Conservation (phyloP, 208 protist genomes). For the Crithidia thermophila region DNA sequence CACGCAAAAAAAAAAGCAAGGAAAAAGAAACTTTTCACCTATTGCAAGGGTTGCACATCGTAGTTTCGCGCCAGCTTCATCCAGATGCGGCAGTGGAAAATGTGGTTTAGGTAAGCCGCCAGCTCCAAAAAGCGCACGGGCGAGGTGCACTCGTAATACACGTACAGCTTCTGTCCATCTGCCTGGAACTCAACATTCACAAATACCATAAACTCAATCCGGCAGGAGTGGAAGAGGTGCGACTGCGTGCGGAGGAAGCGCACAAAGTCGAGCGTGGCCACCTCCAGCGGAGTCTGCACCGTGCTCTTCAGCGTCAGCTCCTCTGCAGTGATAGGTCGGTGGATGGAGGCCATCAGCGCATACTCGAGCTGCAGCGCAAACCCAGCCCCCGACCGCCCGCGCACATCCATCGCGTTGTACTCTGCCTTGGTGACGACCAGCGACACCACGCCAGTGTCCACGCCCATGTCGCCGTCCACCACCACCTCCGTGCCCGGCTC, state of each 20-base stretch:
- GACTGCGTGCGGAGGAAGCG: conserved; percentile 22
- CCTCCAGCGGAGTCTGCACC: conserved; percentile 32
- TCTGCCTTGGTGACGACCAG: conserved; percentile 34
- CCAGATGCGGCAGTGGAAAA: conserved; percentile 85
- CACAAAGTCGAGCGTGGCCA: conserved; percentile 41
- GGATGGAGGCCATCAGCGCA: conserved; percentile 33
- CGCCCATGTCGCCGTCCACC: conserved; percentile 77
- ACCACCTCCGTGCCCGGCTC: conserved; percentile 52
- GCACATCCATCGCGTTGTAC: conserved; percentile 34
- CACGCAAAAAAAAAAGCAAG: too few relatives aligned
- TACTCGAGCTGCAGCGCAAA: conserved; percentile 31
- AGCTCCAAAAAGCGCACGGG: conserved; percentile 73
- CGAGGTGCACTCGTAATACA: conserved; percentile 55
- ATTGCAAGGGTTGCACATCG: too few relatives aligned
- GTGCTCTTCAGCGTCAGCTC: conserved; percentile 21
- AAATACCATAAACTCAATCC: conserved; percentile 68
- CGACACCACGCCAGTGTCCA: conserved; percentile 62
- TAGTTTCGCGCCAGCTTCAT: conserved; percentile 64
- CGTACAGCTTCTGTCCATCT: conserved; percentile 77
- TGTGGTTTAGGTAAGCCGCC: conserved; percentile 66
- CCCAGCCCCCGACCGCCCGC: conserved; percentile 18
- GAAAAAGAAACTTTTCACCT: too few relatives aligned
- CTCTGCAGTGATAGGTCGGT: conserved; percentile 25
- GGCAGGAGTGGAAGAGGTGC: conserved; percentile 50
- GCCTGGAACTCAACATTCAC: conserved; percentile 79